phyloP scores from a whole-genome alignment of 306 rosid species.

The Trifolium dubium region DNA sequence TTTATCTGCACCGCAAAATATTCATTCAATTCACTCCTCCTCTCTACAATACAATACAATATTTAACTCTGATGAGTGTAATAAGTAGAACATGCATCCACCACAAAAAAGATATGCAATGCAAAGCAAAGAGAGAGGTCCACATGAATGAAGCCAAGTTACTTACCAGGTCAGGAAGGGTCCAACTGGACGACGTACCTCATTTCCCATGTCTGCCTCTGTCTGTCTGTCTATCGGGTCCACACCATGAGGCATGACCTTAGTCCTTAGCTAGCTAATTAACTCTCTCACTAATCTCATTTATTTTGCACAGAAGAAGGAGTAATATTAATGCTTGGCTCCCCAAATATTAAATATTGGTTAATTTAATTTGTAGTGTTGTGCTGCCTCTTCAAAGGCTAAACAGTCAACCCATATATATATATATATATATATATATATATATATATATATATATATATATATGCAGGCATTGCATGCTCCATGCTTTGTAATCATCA shows the following conservation, averaged over 20 bases:
- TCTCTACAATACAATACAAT: too few relatives aligned
- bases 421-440: slow-evolving; percentile 2
- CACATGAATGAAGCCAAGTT: slow-evolving; percentile 40
- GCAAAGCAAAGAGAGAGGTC: slow-evolving; percentile 40
- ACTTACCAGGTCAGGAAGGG: slow-evolving; percentile 35
- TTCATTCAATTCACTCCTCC: too few relatives aligned
- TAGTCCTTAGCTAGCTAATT: neutral
- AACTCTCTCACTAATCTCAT: neutral
- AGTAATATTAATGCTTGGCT: neutral
- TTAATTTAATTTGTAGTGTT: neutral
- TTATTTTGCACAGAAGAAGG: neutral
- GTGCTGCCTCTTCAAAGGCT: neutral
- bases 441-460: too few relatives aligned
- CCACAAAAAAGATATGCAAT: slow-evolving; percentile 25
- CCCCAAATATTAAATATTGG: neutral
- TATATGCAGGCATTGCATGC: slow-evolving; percentile 8
- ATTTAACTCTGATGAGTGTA: too few relatives aligned
- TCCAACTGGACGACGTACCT: slow-evolving; percentile 45
- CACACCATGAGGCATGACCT: neutral
- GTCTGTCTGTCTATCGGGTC: neutral
- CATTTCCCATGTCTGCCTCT: slow-evolving; percentile 30
- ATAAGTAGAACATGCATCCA: slow-evolving; percentile 35
- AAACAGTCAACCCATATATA: neutral
- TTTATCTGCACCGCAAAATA: too few relatives aligned
- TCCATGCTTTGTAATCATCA: neutral